Base-by-base conservation (phyloP, 352 stramenopile genomes). In the Nannochloropsis limnetica region DNA sequence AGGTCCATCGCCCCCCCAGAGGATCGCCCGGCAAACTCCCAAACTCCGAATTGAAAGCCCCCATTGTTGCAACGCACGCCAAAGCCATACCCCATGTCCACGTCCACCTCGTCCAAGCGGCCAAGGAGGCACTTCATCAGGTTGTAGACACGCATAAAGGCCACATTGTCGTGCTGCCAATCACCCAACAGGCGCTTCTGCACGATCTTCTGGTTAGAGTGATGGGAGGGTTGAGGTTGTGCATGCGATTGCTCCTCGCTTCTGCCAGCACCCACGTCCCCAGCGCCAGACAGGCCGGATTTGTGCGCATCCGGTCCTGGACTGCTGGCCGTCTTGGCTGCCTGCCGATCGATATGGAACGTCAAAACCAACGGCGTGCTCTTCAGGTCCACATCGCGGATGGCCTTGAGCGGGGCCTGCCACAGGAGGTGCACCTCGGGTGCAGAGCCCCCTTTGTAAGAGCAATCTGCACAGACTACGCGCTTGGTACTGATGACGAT, bases 401-500 rank as follows among this genome's bases (percentile, higher is more conserved):
- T 82, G 15, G 28, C 28, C 45, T 61, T n/a, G 32, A 28, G 23
- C 25, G 68, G 37, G 17, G 37, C 80, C 81, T 67, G 80, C 25
- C 80, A 79, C 27, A 80, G 22, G 9, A 68, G 68, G 32, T 83
- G 69, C 68, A 80, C 25, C 68, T 83, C 37, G 23, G 81, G 69
- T 9, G 49, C 81, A 54, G 68, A 54, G 25, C 61, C 23, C 15
- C 27, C 25, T 83, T 83, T 80, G 81, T 80, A 29, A 83, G 23
- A 28, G 54, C 81, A 80, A 80, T 83, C 14, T 27, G 43, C 37
- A 80, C 81, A 80, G 68, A 80, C 68, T 68, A 82, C 23, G 32
- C 81, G 69, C 61, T 81, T 23, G 8, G 80, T 29, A 27, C 81
- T 31, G 27, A 83, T 83, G 31, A 54, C 67, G n/a, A 83, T 37